Percentiles rank a stretch among this genome's conserved stretches.
Evolutionary conservation across 257 asterid genomes (phyloP).

Genomic region (Pogostemon cablin): DNA sequence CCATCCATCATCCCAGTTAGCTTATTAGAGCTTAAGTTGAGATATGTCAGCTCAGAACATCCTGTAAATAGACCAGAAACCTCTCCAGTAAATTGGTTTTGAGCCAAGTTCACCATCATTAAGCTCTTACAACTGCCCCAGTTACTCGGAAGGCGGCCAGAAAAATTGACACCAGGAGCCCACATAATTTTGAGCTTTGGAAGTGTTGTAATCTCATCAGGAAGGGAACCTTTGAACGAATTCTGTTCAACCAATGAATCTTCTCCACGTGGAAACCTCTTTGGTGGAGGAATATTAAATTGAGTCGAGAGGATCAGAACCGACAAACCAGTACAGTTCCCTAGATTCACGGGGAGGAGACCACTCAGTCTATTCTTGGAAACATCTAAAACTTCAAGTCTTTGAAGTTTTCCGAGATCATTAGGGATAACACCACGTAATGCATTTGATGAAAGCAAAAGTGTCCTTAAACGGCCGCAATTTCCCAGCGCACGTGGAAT

Average conservation of each 20-base stretch:
- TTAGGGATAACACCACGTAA: slow-evolving; percentile 44
- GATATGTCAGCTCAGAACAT: slow-evolving; percentile 39
- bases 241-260: slow-evolving; percentile 31
- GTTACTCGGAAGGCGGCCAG: slow-evolving; percentile 38
- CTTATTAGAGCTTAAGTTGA: slow-evolving; percentile 40
- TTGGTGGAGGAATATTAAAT: slow-evolving; percentile 20
- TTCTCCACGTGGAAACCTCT: slow-evolving; percentile 39
- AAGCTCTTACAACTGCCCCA: slow-evolving; percentile 42
- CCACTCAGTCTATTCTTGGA: slow-evolving; percentile 43
- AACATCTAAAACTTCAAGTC: slow-evolving; percentile 49
- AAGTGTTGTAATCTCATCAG: slow-evolving; percentile 39
- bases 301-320: slow-evolving; percentile 48
- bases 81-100: slow-evolving; percentile 32
- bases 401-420: slow-evolving; percentile 41
- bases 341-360: slow-evolving; percentile 43
- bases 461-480: slow-evolving; percentile 45
- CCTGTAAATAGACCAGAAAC: slow-evolving; percentile 23
- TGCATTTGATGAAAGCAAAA: slow-evolving; percentile 47
- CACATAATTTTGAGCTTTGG: slow-evolving; percentile 45
- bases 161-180: slow-evolving; percentile 40
- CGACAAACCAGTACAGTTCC: slow-evolving; percentile 40
- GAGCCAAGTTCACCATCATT: slow-evolving; percentile 41
- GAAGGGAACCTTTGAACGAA: slow-evolving; percentile 44
- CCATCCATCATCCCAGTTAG: slow-evolving; percentile 29
- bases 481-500: slow-evolving; percentile 42